Evolutionary conservation across 768 basidiomycete genomes (phyloP).

Genomic region (Kwoniella newhampshirensis): DNA sequence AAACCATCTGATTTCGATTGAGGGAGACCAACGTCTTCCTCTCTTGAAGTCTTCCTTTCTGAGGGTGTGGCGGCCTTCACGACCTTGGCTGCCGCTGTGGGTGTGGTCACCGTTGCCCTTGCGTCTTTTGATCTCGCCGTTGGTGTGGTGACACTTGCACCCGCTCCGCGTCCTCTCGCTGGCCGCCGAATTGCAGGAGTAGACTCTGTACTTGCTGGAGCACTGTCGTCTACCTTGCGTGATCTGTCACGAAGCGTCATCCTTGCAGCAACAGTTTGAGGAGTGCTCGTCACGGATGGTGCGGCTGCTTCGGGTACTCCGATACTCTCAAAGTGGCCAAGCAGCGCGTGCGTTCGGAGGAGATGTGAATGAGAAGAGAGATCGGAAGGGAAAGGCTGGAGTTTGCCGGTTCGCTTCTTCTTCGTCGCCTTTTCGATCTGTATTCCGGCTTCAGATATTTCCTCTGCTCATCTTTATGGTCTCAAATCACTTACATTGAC

Average conservation of each 20-base stretch:
- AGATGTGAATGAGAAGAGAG: conserved; percentile 27
- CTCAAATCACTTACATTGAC: conserved; percentile 29
- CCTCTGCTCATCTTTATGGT: background rate
- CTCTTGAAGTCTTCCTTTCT: conserved; percentile 5
- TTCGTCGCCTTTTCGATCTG: conserved; percentile 49
- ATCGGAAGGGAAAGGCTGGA: conserved; percentile 40
- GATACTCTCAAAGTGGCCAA: conserved; percentile 33
- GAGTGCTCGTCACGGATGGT: conserved; percentile 29
- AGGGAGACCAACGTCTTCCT: conserved; percentile 9
- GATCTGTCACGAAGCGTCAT: conserved; percentile 41
- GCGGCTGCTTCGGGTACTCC: background rate
- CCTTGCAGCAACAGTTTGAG: conserved; percentile 16
- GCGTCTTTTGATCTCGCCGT: conserved; percentile 1
- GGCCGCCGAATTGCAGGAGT: conserved; percentile 19
- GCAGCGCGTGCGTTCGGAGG: conserved; percentile 33
- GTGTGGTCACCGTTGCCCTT: background rate
- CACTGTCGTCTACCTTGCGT: conserved; percentile 20
- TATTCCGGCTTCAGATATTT: background rate
- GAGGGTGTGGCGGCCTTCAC: conserved; percentile 5
- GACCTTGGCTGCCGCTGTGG: background rate
- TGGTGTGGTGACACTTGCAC: conserved; percentile 18
- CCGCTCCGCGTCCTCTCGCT: conserved; percentile 16
- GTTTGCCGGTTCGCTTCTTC: conserved; percentile 42
- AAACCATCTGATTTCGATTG: background rate
- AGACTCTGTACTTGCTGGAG: conserved; percentile 11